Conservation (phyloP, 1,284 basidiomycete species). For the Trichosporon faecale region DNA sequence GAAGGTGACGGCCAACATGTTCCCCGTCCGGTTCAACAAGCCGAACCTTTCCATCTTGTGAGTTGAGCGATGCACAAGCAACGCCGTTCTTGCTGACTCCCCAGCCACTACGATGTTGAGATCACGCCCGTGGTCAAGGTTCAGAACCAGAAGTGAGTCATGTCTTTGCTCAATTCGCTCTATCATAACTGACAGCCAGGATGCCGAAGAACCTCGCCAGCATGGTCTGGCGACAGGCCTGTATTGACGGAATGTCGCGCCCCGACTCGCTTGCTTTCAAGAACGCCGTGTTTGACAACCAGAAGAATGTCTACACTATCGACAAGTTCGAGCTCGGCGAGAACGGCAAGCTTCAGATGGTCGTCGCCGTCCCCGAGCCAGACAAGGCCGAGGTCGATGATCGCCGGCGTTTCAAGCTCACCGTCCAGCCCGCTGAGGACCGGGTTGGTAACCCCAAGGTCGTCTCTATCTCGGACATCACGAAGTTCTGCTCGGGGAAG, state of each 20-base stretch:
- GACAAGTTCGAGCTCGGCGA: slow-evolving; percentile 29
- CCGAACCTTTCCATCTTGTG: slow-evolving; percentile 35
- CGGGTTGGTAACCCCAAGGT: slow-evolving; percentile 24
- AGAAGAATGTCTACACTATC: slow-evolving; percentile 48
- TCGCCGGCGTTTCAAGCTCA: slow-evolving; percentile 43
- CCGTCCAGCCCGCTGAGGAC: slow-evolving; percentile 29
- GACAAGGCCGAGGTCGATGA: slow-evolving; percentile 38
- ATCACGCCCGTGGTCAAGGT: slow-evolving; percentile 23
- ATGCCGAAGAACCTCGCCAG: slow-evolving; percentile 44
- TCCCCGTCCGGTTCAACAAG: slow-evolving; percentile 36
- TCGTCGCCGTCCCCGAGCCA: slow-evolving; percentile 43
- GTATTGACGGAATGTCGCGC: slow-evolving; percentile 20
- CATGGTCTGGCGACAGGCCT: slow-evolving; percentile 38
- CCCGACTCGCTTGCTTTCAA: slow-evolving; percentile 30
- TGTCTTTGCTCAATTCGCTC: neutral
- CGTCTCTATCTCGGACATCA: slow-evolving; percentile 43
- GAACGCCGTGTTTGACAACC: slow-evolving; percentile 40
- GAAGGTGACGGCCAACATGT: slow-evolving; percentile 48
- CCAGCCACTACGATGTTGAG: slow-evolving; percentile 27
- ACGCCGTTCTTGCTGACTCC: neutral
- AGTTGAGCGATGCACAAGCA: neutral
- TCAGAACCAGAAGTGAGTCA: slow-evolving; percentile 29
- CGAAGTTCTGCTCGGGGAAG: slow-evolving; percentile 39
- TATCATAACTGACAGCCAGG: slow-evolving; percentile 26
- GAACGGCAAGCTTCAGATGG: slow-evolving; percentile 35